Evolutionary conservation across 2,329 filamentous ascomycete species (phyloP), one percentile per base, ranked within the genome.

Genomic region (Westerdykella ornata): DNA sequence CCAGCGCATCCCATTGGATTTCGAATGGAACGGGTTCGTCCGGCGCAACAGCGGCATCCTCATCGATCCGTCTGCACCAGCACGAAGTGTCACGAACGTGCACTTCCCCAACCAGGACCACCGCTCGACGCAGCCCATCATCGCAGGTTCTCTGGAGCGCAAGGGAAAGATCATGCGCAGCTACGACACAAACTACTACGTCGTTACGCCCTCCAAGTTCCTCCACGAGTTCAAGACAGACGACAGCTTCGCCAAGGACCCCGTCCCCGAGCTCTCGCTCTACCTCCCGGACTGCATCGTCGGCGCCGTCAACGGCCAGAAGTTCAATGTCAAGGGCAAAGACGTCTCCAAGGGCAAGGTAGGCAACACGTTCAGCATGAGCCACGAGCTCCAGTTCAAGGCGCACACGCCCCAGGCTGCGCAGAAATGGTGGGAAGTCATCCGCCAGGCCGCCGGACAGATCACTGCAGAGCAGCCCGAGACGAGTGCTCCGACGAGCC

Each of bases 211-310:
- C 0, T 78, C 85, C 43, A 88, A 86, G 59, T 98, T 84, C 69
- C 71, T 98, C 44, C 92, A 98, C 70, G 89, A 96, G 67, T 98
- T 94, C 75, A 94, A 94, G 70, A 88, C 94, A 59, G 84, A 86
- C 61, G 90, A 97, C 58, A 76, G 82, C 56, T 75, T 79, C 59
- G 70, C 70, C 43, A 74, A 79, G 56, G 87, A 94, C 47, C 87
- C 88, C 8, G 75, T 77, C 42, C 90, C 92, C 0, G 90, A 98
- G 63, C 73, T 92, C 31, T 92, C 85, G 12, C 80, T 98, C 52
- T 97, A 90, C 67, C 80, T 98, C 1, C 89, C 92, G 9, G 92
- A 98, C 55, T 94, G 90, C 54, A 68, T 82, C 35, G 78, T 97
- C 43, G 87, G 88, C 43, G 75, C 72, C 16, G 66, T 80, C 20